Evolutionary conservation across 2,329 filamentous ascomycete genomes (phyloP), one percentile per base, ranked within the genome.

Genomic region (Exophiala alcalophila): DNA sequence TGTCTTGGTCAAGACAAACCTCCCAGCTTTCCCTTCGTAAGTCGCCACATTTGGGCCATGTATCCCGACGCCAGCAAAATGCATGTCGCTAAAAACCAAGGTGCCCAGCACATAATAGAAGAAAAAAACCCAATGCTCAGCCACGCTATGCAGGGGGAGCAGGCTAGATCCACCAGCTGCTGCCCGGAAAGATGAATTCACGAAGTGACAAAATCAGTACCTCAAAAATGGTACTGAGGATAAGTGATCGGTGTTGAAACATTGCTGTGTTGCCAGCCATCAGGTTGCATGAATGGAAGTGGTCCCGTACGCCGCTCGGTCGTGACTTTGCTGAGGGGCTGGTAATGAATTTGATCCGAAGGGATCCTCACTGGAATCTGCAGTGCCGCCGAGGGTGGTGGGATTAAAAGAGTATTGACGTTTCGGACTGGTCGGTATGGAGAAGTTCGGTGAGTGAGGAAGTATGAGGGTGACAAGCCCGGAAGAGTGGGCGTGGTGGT

Each of bases 391-490:
- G 86, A 85, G 0, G 89, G 86, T 5, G 89, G 87, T 21, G 90
- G 90, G 45, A 92, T 88, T 20, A 96, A 73, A n/a, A 97, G 77
- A 1, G 88, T 94, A 55, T 92, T 89, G 46, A 96, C 87, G 48
- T 87, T 79, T 39, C 90, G 84, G 26, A 96, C 84, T 1, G 91
- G 91, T 52, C 88, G 86, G 66, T 97, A 97, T 3, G 92, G 92
- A 41, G 91, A 97, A 51, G 86, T 83, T 43, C 92, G 80, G 61
- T 95, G 87, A 59, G 86, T 84, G 25, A 96, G 73, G 65, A 94
- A 94, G 58, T 87, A 80, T 8, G 86, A 90, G 1, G 91, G 91
- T 21, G 92, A 97, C 52, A 92, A 77, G 21, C 86, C 83, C 30
- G 80, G 78, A 18, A 50, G 43, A 4, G 84, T 82, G 6, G 81